Base-by-base conservation (phyloP, 176 grass and related monocot genomes). In the Elymus sibiricus region DNA sequence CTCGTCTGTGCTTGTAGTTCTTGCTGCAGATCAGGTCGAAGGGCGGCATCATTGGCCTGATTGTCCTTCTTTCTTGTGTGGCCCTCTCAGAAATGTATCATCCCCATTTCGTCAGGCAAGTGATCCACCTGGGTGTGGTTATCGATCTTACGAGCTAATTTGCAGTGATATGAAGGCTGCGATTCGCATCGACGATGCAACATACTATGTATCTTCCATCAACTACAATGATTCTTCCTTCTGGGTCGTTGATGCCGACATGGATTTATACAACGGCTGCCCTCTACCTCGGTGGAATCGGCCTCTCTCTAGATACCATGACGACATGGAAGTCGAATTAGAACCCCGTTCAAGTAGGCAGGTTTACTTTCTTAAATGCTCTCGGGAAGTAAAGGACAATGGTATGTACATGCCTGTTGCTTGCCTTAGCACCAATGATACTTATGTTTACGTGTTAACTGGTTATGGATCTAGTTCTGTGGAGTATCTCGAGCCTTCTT, bases 371-470 rank as follows among this genome's bases (percentile, higher is more conserved):
- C 12, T 65, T 29, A 16, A 65, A 65, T 65, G 63, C 6, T 31
- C 63, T 65, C 26, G 7, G 26, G 63, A 65, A 65, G 26, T 65
- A 6, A 65, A 31, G 63, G 63, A 65, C 11, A 40, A 80, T 29
- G 12, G 12, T 0, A 65, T 9, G 21, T 85, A 85, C 37, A 16
- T 10, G 10, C 82, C n/a, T 22, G 55, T 85, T 39, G 15, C 77
- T 53, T 89, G 87, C 42, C 44, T 85, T 19, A 81, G 76, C 21
- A 26, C n/a, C 12, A 74, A 76, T 2, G 6, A 56, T 32, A 53
- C 76, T 53, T 85, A 68, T 56, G 87, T 89, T 67, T 85, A 85
- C 64, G 42, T 81, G 21, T 29, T 34, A 34, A 27, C 9, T 67
- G 24, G 64, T 5, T 4, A 0, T 1, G 10, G 43, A 27, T 27